A percentile compares a stretch with the other conserved stretches of the same genome.
phyloP scores from a whole-genome alignment of 1,284 basidiomycete species.

The Mycosarcoma maydis region DNA sequence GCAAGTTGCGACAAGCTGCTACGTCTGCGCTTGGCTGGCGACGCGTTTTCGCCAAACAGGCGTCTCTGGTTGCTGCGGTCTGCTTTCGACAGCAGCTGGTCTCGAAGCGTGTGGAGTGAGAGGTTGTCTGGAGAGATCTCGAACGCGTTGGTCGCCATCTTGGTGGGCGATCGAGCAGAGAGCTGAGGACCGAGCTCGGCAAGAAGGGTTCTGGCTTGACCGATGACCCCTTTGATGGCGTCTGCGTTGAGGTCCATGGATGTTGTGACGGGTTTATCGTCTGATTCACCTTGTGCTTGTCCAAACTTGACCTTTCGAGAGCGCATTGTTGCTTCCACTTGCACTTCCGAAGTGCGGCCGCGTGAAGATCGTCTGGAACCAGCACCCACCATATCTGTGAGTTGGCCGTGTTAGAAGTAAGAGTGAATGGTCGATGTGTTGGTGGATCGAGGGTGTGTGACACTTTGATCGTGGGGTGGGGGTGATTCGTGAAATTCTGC shows the following conservation, averaged over 20 bases:
- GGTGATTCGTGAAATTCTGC: no score
- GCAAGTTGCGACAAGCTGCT: slow-evolving; percentile 48
- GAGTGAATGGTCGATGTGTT: background rate
- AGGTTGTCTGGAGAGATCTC: slow-evolving; percentile 47
- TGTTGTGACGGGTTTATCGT: slow-evolving; percentile 1
- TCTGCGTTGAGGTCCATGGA: slow-evolving; percentile 26
- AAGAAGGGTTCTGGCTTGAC: slow-evolving; percentile 21
- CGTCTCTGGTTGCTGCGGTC: slow-evolving; percentile 38
- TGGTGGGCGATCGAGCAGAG: slow-evolving; percentile 37
- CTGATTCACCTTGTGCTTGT: slow-evolving; percentile 13
- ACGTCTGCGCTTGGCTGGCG: slow-evolving; percentile 40
- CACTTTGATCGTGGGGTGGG: no score
- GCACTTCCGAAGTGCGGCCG: slow-evolving; percentile 12
- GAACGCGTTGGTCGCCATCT: slow-evolving; percentile 40
- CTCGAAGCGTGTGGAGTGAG: slow-evolving; percentile 42
- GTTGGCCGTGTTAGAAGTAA: background rate
- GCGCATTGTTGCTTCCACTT: slow-evolving; percentile 15
- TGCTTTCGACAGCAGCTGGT: slow-evolving; percentile 44
- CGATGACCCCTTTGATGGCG: slow-evolving; percentile 27
- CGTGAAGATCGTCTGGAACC: slow-evolving; percentile 20
- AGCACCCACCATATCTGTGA: slow-evolving; percentile 11
- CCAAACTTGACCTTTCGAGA: slow-evolving; percentile 33
- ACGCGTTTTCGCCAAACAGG: slow-evolving; percentile 35
- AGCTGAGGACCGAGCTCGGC: slow-evolving; percentile 41
- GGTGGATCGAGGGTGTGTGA: no score